phyloP scores from a whole-genome alignment of 306 rosid species.

The Coriaria nepalensis region DNA sequence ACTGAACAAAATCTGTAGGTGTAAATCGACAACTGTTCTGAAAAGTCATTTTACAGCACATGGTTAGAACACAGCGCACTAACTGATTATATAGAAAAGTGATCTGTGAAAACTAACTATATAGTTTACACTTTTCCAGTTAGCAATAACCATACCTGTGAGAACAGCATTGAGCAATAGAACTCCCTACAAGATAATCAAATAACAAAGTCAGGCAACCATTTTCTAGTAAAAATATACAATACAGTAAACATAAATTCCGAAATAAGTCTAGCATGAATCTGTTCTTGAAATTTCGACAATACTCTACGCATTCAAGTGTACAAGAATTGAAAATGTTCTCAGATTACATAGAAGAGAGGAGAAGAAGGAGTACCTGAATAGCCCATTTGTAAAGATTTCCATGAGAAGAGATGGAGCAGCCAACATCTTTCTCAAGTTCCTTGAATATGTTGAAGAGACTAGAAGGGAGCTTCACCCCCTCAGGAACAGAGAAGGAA shows the following conservation, averaged over 20 bases:
- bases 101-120: neutral
- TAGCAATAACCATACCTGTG: constrained; percentile 40
- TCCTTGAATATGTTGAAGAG: constrained; percentile 81
- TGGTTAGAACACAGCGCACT: no score
- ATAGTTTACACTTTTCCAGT: neutral
- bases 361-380: constrained; percentile 30
- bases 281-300: no score
- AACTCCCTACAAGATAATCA: constrained; percentile 60
- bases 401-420: constrained; percentile 70
- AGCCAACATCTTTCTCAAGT: constrained; percentile 70
- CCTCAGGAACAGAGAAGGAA: constrained; percentile 87
- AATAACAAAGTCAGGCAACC: constrained; percentile 15
- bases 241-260: no score
- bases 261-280: no score
- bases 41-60: no score
- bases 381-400: constrained; percentile 86
- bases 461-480: constrained; percentile 79
- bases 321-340: no score
- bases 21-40: no score
- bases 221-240: neutral
- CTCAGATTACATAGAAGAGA: neutral
- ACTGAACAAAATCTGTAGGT: no score
- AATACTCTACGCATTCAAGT: no score
- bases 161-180: constrained; percentile 91
- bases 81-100: no score